Conservation (phyloP, 345 rosid genomes). For the Psidium friedrichsthalianum region DNA sequence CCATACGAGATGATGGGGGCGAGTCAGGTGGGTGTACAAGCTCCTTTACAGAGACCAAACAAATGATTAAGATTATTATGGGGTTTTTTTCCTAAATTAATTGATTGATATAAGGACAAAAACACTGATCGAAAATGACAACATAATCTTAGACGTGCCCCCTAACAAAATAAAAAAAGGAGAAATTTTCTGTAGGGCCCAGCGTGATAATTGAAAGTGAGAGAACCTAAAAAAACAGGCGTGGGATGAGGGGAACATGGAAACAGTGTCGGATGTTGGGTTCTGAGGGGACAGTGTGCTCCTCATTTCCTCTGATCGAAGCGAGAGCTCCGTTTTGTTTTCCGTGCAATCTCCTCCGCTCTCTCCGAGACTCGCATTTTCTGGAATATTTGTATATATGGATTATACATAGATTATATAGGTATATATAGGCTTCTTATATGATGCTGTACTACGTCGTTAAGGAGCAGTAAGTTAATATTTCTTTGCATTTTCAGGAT, state of each 20-base stretch:
- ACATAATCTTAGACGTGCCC: not conserved
- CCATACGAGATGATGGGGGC: not conserved
- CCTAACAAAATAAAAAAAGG: not conserved
- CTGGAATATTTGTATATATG: not conserved
- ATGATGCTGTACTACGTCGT: not conserved
- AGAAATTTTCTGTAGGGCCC: not conserved
- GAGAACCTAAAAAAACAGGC: constrained; percentile 1
- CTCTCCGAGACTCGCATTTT: not conserved
- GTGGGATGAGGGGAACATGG: constrained; percentile 27
- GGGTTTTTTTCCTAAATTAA: not conserved
- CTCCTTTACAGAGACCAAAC: not conserved
- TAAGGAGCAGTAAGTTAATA: not conserved
- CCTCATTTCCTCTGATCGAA: constrained; percentile 15
- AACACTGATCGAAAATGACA: not conserved
- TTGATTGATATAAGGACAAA: not conserved
- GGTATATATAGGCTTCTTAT: not conserved
- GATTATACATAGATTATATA: not conserved
- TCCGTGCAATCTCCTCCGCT: not conserved
- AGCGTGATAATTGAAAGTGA: not conserved
- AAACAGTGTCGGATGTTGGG: constrained; percentile 50
- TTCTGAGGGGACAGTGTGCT: constrained; percentile 41
- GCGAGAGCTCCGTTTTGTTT: not conserved
- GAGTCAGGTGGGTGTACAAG: not conserved
- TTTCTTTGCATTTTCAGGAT: not conserved
- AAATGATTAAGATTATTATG: constrained; percentile 2